A percentile compares a stretch with the other conserved stretches of the same genome.
Evolutionary conservation across 495 filamentous ascomycete genomes (phyloP).

Genomic region (Margaritispora aquatica): DNA sequence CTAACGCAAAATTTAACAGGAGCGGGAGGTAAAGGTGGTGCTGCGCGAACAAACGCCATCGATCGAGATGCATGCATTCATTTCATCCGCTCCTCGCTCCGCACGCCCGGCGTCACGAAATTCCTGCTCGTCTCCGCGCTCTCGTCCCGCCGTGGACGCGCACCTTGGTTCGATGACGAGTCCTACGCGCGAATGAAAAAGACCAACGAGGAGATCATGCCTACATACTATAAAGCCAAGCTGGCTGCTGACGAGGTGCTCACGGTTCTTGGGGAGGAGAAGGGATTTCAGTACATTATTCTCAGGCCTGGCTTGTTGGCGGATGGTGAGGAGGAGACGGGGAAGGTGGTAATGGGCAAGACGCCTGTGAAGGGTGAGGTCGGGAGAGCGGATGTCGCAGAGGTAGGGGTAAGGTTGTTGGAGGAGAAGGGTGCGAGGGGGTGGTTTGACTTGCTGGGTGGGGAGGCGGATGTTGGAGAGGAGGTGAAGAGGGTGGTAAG

Average conservation of each 20-base stretch:
- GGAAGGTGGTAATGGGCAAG: slow-evolving; percentile 60
- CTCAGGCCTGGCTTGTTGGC: slow-evolving; percentile 64
- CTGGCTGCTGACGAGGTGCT: slow-evolving; percentile 68
- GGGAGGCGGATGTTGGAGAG: slow-evolving; percentile 48
- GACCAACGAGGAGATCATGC: slow-evolving; percentile 47
- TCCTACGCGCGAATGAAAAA: slow-evolving; percentile 45
- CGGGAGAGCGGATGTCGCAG: slow-evolving; percentile 63
- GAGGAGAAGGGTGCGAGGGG: slow-evolving; percentile 40
- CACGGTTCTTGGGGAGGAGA: slow-evolving; percentile 38
- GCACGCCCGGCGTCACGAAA: slow-evolving; percentile 53
- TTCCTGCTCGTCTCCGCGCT: slow-evolving; percentile 72
- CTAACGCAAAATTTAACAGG: slow-evolving; percentile 29
- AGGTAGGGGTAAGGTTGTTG: slow-evolving; percentile 58
- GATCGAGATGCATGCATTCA: slow-evolving; percentile 26
- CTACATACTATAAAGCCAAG: slow-evolving; percentile 67
- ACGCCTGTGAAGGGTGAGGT: slow-evolving; percentile 39
- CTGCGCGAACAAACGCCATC: slow-evolving; percentile 49
- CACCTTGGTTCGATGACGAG: slow-evolving; percentile 63
- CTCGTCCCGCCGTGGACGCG: slow-evolving; percentile 40
- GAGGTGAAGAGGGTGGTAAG: slow-evolving; percentile 59
- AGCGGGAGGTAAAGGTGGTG: slow-evolving; percentile 70
- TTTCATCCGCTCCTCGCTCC: slow-evolving; percentile 57
- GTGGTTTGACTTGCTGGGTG: slow-evolving; percentile 44
- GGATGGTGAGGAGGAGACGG: slow-evolving; percentile 48
- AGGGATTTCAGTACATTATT: slow-evolving; percentile 56